Evolutionary conservation across 305 asterid genomes (phyloP).

Genomic region (Fraxinus paxiana): DNA sequence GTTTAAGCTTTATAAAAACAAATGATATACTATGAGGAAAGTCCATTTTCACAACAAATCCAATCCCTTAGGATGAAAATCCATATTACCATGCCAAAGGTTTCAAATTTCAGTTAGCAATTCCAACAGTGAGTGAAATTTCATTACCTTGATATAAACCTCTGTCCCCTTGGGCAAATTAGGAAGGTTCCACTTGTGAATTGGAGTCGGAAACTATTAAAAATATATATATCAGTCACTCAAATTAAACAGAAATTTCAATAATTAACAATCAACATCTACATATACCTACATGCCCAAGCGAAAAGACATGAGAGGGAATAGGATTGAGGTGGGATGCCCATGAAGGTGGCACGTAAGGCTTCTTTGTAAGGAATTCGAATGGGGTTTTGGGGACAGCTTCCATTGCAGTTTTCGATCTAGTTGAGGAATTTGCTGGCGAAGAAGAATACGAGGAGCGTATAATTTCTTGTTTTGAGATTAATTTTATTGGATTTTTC

Average conservation of each 20-base stretch:
- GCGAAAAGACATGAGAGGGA: slow-evolving; percentile 64
- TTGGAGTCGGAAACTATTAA: slow-evolving; percentile 78
- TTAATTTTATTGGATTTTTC: slow-evolving; percentile 4
- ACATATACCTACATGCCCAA: slow-evolving; percentile 60
- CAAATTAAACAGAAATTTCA: neutral
- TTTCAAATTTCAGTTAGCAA: neutral
- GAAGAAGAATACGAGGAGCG: slow-evolving; percentile 18
- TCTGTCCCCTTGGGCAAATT: slow-evolving; percentile 74
- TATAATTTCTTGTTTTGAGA: slow-evolving; percentile 2
- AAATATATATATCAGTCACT: neutral
- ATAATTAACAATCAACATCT: neutral
- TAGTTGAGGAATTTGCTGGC: slow-evolving; percentile 10
- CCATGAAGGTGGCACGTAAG: slow-evolving; percentile 76
- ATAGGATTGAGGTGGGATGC: slow-evolving; percentile 71
- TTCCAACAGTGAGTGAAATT: neutral
- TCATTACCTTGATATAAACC: slow-evolving; percentile 78
- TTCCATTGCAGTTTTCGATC: slow-evolving; percentile 31
- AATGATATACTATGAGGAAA: neutral
- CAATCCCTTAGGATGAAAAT: neutral
- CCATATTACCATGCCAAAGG: neutral
- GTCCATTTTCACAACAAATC: neutral
- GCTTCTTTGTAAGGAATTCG: slow-evolving; percentile 57
- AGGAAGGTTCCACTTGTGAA: slow-evolving; percentile 93
- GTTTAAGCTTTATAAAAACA: neutral
- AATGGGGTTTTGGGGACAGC: slow-evolving; percentile 28